Percentiles rank a stretch among this genome's conserved stretches.
These are phyloP conservation scores for Crucihimalaya himalaica DNA, from an alignment of 345 rosid species.

Conservation along the genomic window DNA sequence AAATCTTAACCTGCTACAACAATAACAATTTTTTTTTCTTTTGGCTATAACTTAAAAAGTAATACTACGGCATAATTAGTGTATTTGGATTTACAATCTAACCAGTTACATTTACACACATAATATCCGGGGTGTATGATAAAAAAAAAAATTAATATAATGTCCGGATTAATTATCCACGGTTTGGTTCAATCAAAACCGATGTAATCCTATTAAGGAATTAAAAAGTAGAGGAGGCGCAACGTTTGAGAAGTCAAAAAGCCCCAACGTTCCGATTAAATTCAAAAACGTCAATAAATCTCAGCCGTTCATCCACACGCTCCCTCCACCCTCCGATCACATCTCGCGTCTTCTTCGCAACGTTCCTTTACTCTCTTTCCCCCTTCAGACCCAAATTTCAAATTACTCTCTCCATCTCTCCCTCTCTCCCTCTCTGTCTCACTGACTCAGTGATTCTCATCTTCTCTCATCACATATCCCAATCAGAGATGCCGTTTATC, in stretches of 20 bases:
- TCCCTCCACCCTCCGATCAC: constrained; percentile 39
- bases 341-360: constrained; percentile 15
- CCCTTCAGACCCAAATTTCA: constrained; percentile 30
- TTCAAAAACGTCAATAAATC: constrained; percentile 27
- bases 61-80: too few species aligned
- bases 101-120: too few species aligned
- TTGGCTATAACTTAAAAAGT: too few species aligned
- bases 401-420: background rate
- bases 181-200: constrained; percentile 3
- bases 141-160: background rate
- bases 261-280: constrained; percentile 29
- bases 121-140: too few species aligned
- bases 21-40: too few species aligned
- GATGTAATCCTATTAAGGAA: background rate
- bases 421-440: background rate
- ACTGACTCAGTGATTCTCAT: constrained; percentile 10
- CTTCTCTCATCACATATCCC: background rate
- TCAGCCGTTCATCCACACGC: constrained; percentile 33
- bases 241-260: constrained; percentile 26
- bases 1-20: too few species aligned
- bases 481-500: constrained; percentile 62
- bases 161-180: background rate
- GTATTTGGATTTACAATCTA: too few species aligned
- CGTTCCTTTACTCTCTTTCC: constrained; percentile 15
- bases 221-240: constrained; percentile 12